These are phyloP conservation scores for Podila verticillata DNA, from an alignment of 192 early-diverging fungal species.

Conservation along the genomic window DNA sequence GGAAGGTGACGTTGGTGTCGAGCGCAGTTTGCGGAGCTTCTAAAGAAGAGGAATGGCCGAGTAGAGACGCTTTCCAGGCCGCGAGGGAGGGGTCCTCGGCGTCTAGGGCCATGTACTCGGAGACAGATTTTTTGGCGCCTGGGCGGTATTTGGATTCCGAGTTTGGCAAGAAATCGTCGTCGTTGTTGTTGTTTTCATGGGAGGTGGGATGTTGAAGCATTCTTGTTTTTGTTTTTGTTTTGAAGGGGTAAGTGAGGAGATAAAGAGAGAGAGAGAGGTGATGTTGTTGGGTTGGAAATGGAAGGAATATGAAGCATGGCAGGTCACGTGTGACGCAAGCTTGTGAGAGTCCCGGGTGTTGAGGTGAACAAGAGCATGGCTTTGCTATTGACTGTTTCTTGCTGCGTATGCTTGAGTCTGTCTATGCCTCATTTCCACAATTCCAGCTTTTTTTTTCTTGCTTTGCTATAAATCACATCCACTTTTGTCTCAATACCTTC, in stretches of 20 bases:
- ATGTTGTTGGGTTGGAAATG: background rate
- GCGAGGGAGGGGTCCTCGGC: constrained; percentile 30
- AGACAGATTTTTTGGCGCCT: constrained; percentile 87
- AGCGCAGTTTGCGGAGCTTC: background rate
- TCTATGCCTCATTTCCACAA: no score
- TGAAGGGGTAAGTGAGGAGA: background rate
- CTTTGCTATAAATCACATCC: no score
- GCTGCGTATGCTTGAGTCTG: no score
- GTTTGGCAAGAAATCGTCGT: constrained; percentile 68
- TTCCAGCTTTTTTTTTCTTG: no score
- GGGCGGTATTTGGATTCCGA: constrained; percentile 84
- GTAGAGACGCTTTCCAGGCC: background rate
- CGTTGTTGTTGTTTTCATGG: background rate
- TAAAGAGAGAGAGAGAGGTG: background rate
- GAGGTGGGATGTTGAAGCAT: constrained; percentile 55
- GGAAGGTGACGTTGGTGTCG: constrained; percentile 66
- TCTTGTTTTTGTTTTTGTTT: background rate
- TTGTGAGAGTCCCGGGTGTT: no score
- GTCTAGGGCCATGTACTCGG: constrained; percentile 82
- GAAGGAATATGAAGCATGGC: constrained; percentile 1
- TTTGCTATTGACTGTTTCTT: no score
- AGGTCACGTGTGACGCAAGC: no score
- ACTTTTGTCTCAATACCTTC: no score
- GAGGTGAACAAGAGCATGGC: no score
- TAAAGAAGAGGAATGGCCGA: background rate